phyloP scores from a whole-genome alignment of 495 filamentous ascomycete species.

The Cladorrhinum samala region DNA sequence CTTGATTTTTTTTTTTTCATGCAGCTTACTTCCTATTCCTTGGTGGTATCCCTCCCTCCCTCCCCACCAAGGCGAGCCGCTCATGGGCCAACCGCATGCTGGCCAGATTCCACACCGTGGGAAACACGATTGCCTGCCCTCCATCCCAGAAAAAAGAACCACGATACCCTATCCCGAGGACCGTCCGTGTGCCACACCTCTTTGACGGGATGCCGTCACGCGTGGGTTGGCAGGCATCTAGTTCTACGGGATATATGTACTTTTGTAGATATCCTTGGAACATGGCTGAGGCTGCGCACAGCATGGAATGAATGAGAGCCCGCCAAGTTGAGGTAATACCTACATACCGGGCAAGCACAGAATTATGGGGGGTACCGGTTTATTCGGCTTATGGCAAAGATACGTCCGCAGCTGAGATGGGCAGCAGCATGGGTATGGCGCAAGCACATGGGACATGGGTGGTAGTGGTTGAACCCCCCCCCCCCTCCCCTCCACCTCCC shows the following conservation, averaged over 20 bases:
- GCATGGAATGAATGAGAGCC: neutral
- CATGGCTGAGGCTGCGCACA: neutral
- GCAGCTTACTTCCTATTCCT: neutral
- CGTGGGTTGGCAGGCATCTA: neutral
- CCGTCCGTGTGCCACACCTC: slow-evolving; percentile 6
- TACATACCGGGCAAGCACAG: too few species aligned
- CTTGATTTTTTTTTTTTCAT: neutral
- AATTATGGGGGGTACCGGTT: too few species aligned
- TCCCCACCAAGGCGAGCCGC: slow-evolving; percentile 4
- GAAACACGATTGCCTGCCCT: slow-evolving; percentile 3
- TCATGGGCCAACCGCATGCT: slow-evolving; percentile 24
- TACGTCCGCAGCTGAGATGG: neutral
- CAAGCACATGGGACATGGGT: neutral
- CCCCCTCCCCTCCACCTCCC: slow-evolving; percentile 1
- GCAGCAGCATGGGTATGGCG: neutral
- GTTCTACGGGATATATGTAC: neutral
- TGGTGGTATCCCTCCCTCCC: slow-evolving; percentile 1
- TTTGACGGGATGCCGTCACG: slow-evolving; percentile 4
- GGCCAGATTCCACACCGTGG: slow-evolving; percentile 19
- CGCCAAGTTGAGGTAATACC: neutral
- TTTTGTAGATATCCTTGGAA: too few species aligned
- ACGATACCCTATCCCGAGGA: slow-evolving; percentile 1
- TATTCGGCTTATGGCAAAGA: neutral
- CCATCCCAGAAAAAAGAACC: neutral
- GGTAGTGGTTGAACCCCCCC: too few species aligned